A percentile compares a stretch with the other conserved stretches of the same genome.
Conservation (phyloP, 73 alveolate genomes). For the Paramecium sexaurelia region DNA sequence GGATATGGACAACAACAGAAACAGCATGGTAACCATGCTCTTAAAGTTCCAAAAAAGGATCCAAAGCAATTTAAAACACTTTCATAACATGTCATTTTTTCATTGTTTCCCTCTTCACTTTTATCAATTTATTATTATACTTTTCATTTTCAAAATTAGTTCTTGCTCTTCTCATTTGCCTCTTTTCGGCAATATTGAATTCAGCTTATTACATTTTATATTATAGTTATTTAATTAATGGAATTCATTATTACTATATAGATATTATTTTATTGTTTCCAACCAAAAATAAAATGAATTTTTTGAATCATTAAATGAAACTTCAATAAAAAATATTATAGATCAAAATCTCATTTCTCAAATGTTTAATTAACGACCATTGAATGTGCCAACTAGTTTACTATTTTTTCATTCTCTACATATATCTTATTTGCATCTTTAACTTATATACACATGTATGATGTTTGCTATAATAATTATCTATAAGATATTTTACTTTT, state of each 20-base stretch:
- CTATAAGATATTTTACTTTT: neutral
- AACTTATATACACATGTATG: conserved; percentile 1
- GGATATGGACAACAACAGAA: conserved; percentile 68
- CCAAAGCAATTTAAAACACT: conserved; percentile 62
- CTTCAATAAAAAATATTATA: neutral
- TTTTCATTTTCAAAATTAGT: conserved; percentile 31
- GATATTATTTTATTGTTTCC: neutral
- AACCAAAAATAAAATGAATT: neutral
- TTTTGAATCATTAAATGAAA: neutral
- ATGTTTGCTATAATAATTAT: neutral
- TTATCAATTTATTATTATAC: neutral
- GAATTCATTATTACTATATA: neutral
- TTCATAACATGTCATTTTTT: conserved; percentile 60
- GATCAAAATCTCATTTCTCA: conserved; percentile 43
- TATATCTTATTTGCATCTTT: conserved; percentile 44
- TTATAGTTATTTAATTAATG: neutral
- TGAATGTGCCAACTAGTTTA: conserved; percentile 13
- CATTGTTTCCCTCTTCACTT: conserved; percentile 6
- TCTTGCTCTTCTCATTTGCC: conserved; percentile 45
- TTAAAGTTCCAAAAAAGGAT: conserved; percentile 49
- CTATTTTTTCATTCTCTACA: conserved; percentile 50
- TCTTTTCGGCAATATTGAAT: neutral
- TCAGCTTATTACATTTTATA: neutral
- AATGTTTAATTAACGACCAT: conserved; percentile 53
- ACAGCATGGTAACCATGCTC: conserved; percentile 68